These are phyloP conservation scores for Volvox africanus DNA, from an alignment of 139 green algal species.

Conservation along the genomic window DNA sequence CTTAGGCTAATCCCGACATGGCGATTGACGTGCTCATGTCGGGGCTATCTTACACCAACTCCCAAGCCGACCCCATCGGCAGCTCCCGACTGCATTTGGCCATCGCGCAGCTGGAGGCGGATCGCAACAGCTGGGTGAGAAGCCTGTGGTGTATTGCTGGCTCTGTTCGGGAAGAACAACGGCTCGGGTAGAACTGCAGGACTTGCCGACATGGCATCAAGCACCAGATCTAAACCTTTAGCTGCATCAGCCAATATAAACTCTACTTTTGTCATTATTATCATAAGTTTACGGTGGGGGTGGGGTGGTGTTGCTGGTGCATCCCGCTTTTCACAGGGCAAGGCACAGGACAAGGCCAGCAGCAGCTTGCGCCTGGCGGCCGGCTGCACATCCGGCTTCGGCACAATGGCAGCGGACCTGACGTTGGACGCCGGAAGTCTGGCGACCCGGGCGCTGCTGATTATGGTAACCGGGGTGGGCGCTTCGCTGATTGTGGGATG, in stretches of 20 bases:
- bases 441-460: neutral
- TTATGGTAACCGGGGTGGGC: slow-evolving; percentile 22
- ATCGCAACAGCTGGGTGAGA: slow-evolving; percentile 63
- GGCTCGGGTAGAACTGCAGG: too few relatives aligned
- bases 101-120: slow-evolving; percentile 55
- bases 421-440: neutral
- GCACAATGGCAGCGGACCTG: neutral
- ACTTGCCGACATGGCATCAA: too few relatives aligned
- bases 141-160: neutral
- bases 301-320: too few relatives aligned
- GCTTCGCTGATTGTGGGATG: neutral
- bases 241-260: too few relatives aligned
- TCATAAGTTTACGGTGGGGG: too few relatives aligned
- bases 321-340: neutral
- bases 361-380: neutral
- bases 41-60: slow-evolving; percentile 49
- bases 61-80: neutral
- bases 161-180: too few relatives aligned
- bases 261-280: too few relatives aligned
- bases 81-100: slow-evolving; percentile 54
- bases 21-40: slow-evolving; percentile 68
- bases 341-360: neutral
- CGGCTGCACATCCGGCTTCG: neutral
- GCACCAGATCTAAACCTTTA: too few relatives aligned
- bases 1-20: slow-evolving; percentile 63